phyloP scores from a whole-genome alignment of 2,329 filamentous ascomycete species.

The Penicillium sp. region DNA sequence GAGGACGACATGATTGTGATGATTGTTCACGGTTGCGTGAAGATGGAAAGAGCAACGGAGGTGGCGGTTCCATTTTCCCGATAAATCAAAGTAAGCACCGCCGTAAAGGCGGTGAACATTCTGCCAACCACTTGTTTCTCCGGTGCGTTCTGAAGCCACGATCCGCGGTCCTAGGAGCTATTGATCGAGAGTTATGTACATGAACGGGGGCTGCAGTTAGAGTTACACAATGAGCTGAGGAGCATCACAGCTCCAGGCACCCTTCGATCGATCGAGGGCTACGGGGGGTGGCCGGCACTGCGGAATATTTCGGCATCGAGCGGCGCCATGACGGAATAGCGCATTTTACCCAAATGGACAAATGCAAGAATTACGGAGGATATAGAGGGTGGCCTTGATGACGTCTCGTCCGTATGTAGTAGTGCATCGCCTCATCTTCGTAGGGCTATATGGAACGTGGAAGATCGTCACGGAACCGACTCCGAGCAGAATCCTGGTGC shows the following conservation, averaged over 20 bases:
- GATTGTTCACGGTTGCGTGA: slow-evolving; percentile 20
- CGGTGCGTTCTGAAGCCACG: too few relatives aligned
- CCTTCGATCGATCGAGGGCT: background rate
- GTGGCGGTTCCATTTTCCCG: slow-evolving; percentile 14
- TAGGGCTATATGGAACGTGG: background rate
- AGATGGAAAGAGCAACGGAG: slow-evolving; percentile 21
- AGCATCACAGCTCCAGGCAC: background rate
- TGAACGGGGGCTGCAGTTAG: background rate
- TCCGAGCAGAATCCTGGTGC: slow-evolving; percentile 9
- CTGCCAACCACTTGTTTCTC: too few relatives aligned
- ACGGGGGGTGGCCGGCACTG: background rate
- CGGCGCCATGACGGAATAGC: background rate
- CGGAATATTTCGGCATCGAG: background rate
- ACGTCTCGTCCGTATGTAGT: background rate
- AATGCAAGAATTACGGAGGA: background rate
- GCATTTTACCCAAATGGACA: background rate
- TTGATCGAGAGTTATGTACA: background rate
- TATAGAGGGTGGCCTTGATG: background rate
- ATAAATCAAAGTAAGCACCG: too few relatives aligned
- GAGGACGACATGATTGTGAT: slow-evolving; percentile 58
- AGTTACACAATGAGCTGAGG: background rate
- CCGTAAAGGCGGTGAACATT: too few relatives aligned
- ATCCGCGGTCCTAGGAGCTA: too few relatives aligned
- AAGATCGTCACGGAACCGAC: background rate
- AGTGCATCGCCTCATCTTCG: background rate